Base-by-base conservation (phyloP, 441 rosid species). In the Populus hybrid region DNA sequence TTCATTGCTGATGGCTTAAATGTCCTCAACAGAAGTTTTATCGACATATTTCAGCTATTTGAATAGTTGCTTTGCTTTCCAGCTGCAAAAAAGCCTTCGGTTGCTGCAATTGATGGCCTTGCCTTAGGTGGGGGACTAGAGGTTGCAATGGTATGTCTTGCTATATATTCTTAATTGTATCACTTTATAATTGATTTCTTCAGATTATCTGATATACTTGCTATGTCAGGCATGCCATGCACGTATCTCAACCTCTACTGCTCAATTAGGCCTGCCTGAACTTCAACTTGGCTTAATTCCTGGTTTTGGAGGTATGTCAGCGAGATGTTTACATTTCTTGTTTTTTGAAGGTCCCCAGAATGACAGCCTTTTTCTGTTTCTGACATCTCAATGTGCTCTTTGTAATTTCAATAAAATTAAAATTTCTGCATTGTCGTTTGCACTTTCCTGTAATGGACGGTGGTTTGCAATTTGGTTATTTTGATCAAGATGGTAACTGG, bases 41-140 rank as follows among this genome's bases (percentile, higher is more conserved):
- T 72, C 65, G 4, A 61, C 66, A 29, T 56, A 16, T 53, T 26
- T 59, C 73, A 76, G 80, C 70, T 36, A 53, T 64, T 64, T 69
- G 68, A 78, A 36, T 79, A 84, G 23, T 83, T 76, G 42, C 65
- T 86, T 82, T 73, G 42, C 24, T 40, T 76, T 78, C 64, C 84
- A 96, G 98, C 91, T 83, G 92, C 93, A 7, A 88, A 82, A 84
- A 96, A 96, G 83, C 99, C 98, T 69, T 88, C 98, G 20, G 98
- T 96, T 24, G 99, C 99, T 88, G 99, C 99, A 75, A 92, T 96
- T 78, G 98, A 96, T 53, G 99, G 99, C 33, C 93, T 94, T 77
- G 97, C 98, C 80, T 86, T 94, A 79, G 99, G 99, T 79, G 99
- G 99, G 82, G 99, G 99, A 69, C 85, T 94, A 74, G 99, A 96